Conservation (phyloP, 2,329 filamentous ascomycete genomes). For the Epichloe uncinata region DNA sequence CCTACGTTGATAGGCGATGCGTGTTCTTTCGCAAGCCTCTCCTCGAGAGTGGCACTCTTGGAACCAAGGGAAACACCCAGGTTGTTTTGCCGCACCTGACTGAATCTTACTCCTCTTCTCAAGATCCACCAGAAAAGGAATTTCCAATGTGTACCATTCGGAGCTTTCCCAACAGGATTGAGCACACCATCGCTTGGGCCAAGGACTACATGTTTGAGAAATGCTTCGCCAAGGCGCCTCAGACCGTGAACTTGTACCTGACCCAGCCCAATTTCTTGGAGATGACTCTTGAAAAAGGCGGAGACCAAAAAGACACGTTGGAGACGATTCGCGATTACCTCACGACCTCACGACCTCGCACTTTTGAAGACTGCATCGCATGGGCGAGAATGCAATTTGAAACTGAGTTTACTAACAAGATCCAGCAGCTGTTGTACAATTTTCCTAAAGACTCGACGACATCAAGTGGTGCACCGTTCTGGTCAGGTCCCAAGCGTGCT, state of each 20-base stretch:
- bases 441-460: constrained; percentile 92
- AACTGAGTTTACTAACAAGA: constrained; percentile 92
- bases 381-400: constrained; percentile 94
- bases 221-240: constrained; percentile 83
- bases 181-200: constrained; percentile 97
- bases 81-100: constrained; percentile 84
- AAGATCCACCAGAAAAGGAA: constrained; percentile 94
- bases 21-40: constrained; percentile 98
- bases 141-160: constrained; percentile 98
- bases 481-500: constrained; percentile 96
- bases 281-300: constrained; percentile 76
- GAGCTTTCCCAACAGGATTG: constrained; percentile 96
- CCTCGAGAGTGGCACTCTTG: constrained; percentile 93
- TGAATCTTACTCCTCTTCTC: constrained; percentile 89
- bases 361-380: constrained; percentile 89
- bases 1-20: constrained; percentile 90
- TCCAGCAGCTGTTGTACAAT: constrained; percentile 89
- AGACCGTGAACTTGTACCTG: constrained; percentile 89
- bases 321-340: constrained; percentile 84
- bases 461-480: constrained; percentile 81
- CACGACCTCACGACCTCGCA: constrained; percentile 80
- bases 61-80: constrained; percentile 97
- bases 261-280: constrained; percentile 85
- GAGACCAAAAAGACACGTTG: constrained; percentile 86
- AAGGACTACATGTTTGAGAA: constrained; percentile 84